Conservation (phyloP, 352 stramenopile genomes). For the Pythium volutum region DNA sequence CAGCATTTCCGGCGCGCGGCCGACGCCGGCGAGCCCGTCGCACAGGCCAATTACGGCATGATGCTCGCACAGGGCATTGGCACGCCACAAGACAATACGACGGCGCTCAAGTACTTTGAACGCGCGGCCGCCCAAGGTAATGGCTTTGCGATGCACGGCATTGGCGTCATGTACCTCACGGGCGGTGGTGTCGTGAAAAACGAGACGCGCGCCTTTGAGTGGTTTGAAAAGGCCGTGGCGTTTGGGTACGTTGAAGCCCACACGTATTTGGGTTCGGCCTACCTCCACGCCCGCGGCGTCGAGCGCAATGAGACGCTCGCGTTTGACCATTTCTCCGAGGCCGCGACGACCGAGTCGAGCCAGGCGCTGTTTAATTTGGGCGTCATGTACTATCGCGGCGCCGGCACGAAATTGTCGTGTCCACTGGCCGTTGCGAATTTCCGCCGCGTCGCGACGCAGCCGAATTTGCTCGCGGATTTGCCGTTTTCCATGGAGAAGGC, state of each 20-base stretch:
- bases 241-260: constrained; percentile 64
- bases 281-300: constrained; percentile 58
- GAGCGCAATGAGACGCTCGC: constrained; percentile 39
- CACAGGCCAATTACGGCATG: constrained; percentile 71
- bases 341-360: constrained; percentile 44
- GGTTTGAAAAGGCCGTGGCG: constrained; percentile 57
- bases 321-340: constrained; percentile 61
- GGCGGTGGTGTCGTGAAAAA: constrained; percentile 58
- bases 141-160: constrained; percentile 60
- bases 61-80: constrained; percentile 69
- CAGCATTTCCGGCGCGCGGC: constrained; percentile 69
- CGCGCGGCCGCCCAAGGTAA: constrained; percentile 47
- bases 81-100: constrained; percentile 48
- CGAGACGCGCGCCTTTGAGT: constrained; percentile 48
- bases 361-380: constrained; percentile 70
- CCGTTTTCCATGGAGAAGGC: constrained; percentile 69
- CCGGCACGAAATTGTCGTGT: constrained; percentile 52
- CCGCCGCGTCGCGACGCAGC: constrained; percentile 56
- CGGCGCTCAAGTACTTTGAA: constrained; percentile 62
- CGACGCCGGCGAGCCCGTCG: constrained; percentile 54
- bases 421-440: constrained; percentile 48
- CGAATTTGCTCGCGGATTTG: constrained; percentile 39
- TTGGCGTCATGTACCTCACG: constrained; percentile 61
- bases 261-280: constrained; percentile 63
- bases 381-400: constrained; percentile 66